A percentile compares a stretch with the other conserved stretches of the same genome.
Conservation (phyloP, 257 asterid species). For the Solanum lycopersicoides region DNA sequence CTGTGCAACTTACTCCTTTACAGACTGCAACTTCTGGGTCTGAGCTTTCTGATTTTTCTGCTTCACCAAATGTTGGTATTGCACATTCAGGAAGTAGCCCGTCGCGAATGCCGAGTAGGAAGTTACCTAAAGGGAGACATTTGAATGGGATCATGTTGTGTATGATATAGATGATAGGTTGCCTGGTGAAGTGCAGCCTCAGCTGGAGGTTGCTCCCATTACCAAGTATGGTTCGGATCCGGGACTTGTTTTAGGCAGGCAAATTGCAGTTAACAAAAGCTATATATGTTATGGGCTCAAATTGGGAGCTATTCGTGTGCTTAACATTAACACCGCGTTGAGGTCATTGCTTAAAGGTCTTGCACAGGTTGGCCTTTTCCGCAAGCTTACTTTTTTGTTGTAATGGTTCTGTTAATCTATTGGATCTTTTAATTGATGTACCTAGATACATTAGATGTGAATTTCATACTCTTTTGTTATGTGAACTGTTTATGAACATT, state of each 20-base stretch:
- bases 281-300: slow-evolving; percentile 92
- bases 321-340: slow-evolving; percentile 84
- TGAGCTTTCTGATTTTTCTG: slow-evolving; percentile 46
- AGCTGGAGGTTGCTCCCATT: slow-evolving; percentile 96
- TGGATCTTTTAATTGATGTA: not conserved
- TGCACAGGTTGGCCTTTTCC: slow-evolving; percentile 13
- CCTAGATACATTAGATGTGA: not conserved
- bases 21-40: slow-evolving; percentile 56
- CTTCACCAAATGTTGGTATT: slow-evolving; percentile 19
- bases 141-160: slow-evolving; percentile 49
- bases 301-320: slow-evolving; percentile 77
- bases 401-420: not conserved
- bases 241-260: slow-evolving; percentile 85
- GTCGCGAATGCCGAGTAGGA: slow-evolving; percentile 73
- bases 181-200: slow-evolving; percentile 94
- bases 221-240: slow-evolving; percentile 94
- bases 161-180: slow-evolving; percentile 76
- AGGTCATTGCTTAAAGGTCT: slow-evolving; percentile 94
- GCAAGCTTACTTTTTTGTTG: not conserved
- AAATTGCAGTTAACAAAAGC: slow-evolving; percentile 86
- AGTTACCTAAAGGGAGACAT: slow-evolving; percentile 90
- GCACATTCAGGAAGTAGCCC: slow-evolving; percentile 43
- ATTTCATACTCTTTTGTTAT: not conserved
- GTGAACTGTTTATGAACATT: not conserved
- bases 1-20: slow-evolving; percentile 18